Percentiles rank a stretch among this genome's conserved stretches.
These are phyloP conservation scores for Papilionanthe hybrid DNA, from an alignment of 116 monocot genomes.

Conservation along the genomic window DNA sequence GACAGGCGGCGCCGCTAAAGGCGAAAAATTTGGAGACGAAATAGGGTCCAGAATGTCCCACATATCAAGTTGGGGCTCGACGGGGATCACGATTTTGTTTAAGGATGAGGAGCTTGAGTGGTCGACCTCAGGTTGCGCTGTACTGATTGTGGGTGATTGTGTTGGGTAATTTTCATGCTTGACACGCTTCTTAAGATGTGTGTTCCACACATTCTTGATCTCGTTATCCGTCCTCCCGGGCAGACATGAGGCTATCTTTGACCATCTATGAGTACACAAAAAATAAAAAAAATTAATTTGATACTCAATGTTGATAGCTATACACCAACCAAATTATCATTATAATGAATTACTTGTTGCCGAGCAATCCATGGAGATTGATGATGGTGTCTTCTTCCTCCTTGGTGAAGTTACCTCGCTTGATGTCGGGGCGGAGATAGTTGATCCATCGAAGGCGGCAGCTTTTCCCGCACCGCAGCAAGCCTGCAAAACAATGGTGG, in stretches of 20 bases:
- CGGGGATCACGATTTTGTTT: slow-evolving; percentile 27
- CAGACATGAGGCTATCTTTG: slow-evolving; percentile 68
- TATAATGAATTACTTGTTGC: slow-evolving; percentile 11
- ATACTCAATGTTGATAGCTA: too few species aligned
- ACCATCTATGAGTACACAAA: slow-evolving; percentile 43
- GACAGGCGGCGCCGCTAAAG: neutral
- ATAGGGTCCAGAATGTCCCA: slow-evolving; percentile 21
- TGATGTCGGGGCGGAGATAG: slow-evolving; percentile 20
- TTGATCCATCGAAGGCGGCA: slow-evolving; percentile 24
- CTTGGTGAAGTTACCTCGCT: slow-evolving; percentile 19
- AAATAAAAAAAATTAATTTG: neutral
- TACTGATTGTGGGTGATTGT: neutral
- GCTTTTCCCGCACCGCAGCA: slow-evolving; percentile 24
- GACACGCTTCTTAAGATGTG: slow-evolving; percentile 76
- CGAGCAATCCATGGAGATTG: slow-evolving; percentile 20
- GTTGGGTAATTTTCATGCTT: neutral
- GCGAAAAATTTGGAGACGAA: neutral
- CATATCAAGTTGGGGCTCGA: slow-evolving; percentile 21
- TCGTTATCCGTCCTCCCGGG: slow-evolving; percentile 94
- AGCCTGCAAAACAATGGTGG: neutral
- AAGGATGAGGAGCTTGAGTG: neutral
- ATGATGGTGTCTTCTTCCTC: slow-evolving; percentile 26
- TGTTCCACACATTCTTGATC: slow-evolving; percentile 94
- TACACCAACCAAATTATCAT: neutral
- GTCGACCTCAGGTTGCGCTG: neutral